These are phyloP conservation scores for Clavaria fumosa DNA, from an alignment of 768 basidiomycete genomes.

Conservation along the genomic window DNA sequence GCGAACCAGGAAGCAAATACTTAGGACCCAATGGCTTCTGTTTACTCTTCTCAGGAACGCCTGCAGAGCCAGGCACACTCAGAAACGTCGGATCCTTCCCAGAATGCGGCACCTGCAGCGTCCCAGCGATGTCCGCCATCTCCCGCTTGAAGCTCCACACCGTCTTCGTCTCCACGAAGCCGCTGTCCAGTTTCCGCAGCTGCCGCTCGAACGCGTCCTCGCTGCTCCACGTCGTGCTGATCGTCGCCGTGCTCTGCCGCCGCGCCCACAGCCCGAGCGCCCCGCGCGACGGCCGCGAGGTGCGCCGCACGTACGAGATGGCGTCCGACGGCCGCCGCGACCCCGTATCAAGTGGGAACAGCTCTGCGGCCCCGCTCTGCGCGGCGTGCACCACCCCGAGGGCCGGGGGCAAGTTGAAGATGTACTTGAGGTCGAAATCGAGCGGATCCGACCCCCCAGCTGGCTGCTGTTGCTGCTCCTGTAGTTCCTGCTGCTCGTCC, in stretches of 20 bases:
- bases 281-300: slow-evolving; percentile 13
- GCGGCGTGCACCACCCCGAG: no score
- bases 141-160: slow-evolving; percentile 51
- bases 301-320: slow-evolving; percentile 3
- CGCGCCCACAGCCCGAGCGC: slow-evolving; percentile 18
- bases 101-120: slow-evolving; percentile 3
- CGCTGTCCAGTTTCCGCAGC: slow-evolving; percentile 28
- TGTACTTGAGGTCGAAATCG: no score
- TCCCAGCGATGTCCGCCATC: slow-evolving; percentile 22
- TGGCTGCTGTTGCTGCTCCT: slow-evolving; percentile 14
- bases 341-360: neutral
- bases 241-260: slow-evolving; percentile 28
- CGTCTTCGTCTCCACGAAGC: slow-evolving; percentile 26
- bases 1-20: slow-evolving; percentile 31
- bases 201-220: slow-evolving; percentile 29
- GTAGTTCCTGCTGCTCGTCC: slow-evolving; percentile 18
- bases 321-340: slow-evolving; percentile 5
- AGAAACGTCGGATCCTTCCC: slow-evolving; percentile 8
- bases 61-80: slow-evolving; percentile 1
- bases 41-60: slow-evolving; percentile 4
- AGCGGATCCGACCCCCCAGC: slow-evolving; percentile 9
- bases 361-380: no score
- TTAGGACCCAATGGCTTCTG: slow-evolving; percentile 8
- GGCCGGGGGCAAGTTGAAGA: no score
- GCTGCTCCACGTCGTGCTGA: slow-evolving; percentile 16